These are phyloP conservation scores for Elsinoe australis DNA, from an alignment of 2,329 filamentous ascomycete genomes.

Conservation along the genomic window DNA sequence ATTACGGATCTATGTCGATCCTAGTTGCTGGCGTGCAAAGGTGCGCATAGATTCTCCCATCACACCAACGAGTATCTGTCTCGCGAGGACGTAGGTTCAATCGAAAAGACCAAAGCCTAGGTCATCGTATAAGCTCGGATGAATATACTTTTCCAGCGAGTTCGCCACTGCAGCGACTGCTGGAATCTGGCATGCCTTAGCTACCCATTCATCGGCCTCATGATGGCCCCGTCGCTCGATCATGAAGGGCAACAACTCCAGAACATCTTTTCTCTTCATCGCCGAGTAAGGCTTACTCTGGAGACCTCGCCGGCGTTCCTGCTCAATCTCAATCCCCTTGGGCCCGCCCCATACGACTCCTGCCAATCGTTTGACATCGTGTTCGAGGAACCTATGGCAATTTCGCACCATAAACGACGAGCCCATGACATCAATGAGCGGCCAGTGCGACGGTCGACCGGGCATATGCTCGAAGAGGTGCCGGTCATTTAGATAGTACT, in stretches of 20 bases:
- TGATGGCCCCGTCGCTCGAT: background rate
- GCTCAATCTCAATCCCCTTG: background rate
- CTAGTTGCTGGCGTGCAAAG: too few relatives aligned
- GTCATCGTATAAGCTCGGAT: too few relatives aligned
- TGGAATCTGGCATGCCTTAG: too few relatives aligned
- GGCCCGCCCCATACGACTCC: background rate
- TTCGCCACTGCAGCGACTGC: too few relatives aligned
- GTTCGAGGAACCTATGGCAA: background rate
- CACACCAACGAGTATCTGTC: too few relatives aligned
- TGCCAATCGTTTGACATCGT: background rate
- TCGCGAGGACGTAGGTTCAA: too few relatives aligned
- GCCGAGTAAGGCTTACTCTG: background rate
- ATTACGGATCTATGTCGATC: too few relatives aligned
- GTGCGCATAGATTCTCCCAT: too few relatives aligned
- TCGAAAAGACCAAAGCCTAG: too few relatives aligned
- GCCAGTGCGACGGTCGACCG: background rate
- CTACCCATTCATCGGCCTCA: too few relatives aligned
- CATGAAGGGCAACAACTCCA: background rate
- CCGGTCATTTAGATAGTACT: background rate
- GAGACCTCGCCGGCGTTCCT: background rate
- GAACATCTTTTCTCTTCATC: background rate
- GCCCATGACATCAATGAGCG: background rate
- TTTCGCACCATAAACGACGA: background rate
- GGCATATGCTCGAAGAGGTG: background rate
- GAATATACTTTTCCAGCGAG: too few relatives aligned